Conservation (phyloP, 768 basidiomycete species). For the Agaricus sinodeliciosus region DNA sequence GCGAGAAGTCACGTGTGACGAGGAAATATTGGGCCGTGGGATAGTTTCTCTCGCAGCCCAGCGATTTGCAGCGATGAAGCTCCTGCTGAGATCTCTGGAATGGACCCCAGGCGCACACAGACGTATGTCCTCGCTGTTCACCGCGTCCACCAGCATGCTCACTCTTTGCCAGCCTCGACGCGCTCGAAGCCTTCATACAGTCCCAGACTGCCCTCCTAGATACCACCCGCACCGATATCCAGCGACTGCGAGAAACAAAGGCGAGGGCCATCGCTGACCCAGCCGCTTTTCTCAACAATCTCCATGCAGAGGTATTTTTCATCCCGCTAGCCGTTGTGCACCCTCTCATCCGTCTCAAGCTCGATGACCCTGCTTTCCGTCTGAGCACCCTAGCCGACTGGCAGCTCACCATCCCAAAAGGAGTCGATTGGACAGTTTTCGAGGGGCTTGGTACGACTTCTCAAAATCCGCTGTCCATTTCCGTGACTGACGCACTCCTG, state of each 20-base stretch:
- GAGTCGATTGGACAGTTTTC: slow-evolving; percentile 60
- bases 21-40: slow-evolving; percentile 1
- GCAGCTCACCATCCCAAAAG: slow-evolving; percentile 35
- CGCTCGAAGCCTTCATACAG: slow-evolving; percentile 60
- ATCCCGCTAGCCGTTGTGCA: not conserved
- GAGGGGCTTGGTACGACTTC: slow-evolving; percentile 42
- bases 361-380: slow-evolving; percentile 27
- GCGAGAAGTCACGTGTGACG: slow-evolving; percentile 8
- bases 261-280: slow-evolving; percentile 29
- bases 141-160: not conserved
- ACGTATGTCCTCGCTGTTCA: slow-evolving; percentile 25
- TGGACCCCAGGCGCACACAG: slow-evolving; percentile 32
- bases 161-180: slow-evolving; percentile 39
- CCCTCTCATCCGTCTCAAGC: slow-evolving; percentile 11
- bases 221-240: slow-evolving; percentile 58
- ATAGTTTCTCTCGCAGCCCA: slow-evolving; percentile 10
- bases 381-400: slow-evolving; percentile 42
- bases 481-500: not conserved
- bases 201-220: slow-evolving; percentile 53
- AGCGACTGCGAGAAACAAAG: slow-evolving; percentile 41
- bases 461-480: not conserved
- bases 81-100: slow-evolving; percentile 14
- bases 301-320: slow-evolving; percentile 27
- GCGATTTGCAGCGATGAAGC: slow-evolving; percentile 8
- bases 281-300: slow-evolving; percentile 23